Conservation (phyloP, 495 filamentous ascomycete genomes). For the Xylaria intraflava region DNA sequence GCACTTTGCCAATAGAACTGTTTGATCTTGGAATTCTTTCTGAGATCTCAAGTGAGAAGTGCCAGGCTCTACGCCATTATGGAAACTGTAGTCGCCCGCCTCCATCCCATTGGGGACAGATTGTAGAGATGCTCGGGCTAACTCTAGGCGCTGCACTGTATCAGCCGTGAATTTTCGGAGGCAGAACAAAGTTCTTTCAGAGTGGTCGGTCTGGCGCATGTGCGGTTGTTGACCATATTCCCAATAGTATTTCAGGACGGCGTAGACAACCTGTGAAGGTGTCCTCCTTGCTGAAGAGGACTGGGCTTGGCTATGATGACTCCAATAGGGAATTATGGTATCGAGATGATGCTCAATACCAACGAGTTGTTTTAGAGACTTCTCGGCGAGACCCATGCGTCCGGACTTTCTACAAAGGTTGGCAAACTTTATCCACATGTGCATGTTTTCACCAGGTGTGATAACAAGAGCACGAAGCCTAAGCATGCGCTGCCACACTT, state of each 20-base stretch:
- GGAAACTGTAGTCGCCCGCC: constrained; percentile 49
- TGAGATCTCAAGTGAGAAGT: constrained; percentile 35
- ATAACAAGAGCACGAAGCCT: constrained; percentile 92
- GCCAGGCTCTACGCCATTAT: constrained; percentile 48
- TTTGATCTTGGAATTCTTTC: constrained; percentile 51
- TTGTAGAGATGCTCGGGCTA: constrained; percentile 46
- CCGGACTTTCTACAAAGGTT: constrained; percentile 95
- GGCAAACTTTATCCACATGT: constrained; percentile 99
- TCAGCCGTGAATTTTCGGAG: constrained; percentile 76
- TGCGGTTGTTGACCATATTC: constrained; percentile 55
- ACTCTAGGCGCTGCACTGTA: constrained; percentile 66
- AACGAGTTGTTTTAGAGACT: constrained; percentile 72
- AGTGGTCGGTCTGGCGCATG: constrained; percentile 32
- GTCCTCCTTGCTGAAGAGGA: constrained; percentile 38
- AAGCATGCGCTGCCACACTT: constrained; percentile 97
- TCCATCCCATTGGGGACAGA: constrained; percentile 45
- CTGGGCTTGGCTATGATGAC: constrained; percentile 38
- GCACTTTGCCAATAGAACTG: constrained; percentile 82
- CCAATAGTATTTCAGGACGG: constrained; percentile 93
- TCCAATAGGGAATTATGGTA: constrained; percentile 49
- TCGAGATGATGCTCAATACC: constrained; percentile 59
- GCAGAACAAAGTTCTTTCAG: constrained; percentile 62
- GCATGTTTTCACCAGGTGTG: constrained; percentile 81
- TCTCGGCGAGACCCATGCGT: constrained; percentile 91
- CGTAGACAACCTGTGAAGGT: constrained; percentile 78